Conservation (phyloP, 352 stramenopile genomes). For the Phytophthora boehmeriae region DNA sequence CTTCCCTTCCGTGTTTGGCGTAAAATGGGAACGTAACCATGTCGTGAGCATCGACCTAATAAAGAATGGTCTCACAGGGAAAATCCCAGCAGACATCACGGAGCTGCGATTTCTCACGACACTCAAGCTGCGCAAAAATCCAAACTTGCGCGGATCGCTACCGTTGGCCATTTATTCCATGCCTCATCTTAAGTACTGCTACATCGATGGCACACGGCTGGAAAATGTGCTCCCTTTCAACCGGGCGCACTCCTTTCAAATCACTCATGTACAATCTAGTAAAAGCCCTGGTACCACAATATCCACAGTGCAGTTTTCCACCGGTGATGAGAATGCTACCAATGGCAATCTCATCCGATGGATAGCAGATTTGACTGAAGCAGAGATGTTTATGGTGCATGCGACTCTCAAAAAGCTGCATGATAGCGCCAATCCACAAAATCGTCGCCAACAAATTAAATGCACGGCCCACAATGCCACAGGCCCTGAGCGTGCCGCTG, state of each 20-base stretch:
- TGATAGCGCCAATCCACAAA: slow-evolving; percentile 18
- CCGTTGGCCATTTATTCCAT: slow-evolving; percentile 43
- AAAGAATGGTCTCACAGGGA: slow-evolving; percentile 52
- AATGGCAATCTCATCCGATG: slow-evolving; percentile 37
- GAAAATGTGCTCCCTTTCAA: slow-evolving; percentile 51
- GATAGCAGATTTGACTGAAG: slow-evolving; percentile 57
- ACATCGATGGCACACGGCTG: slow-evolving; percentile 61
- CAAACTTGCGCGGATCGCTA: slow-evolving; percentile 39
- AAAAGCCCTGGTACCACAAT: slow-evolving; percentile 11
- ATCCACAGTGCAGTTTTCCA: slow-evolving; percentile 56
- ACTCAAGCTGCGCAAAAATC: slow-evolving; percentile 67
- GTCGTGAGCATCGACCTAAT: slow-evolving; percentile 62
- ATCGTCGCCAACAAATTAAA: slow-evolving; percentile 25
- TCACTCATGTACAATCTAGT: slow-evolving; percentile 49
- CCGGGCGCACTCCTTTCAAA: slow-evolving; percentile 59
- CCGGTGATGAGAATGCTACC: slow-evolving; percentile 18
- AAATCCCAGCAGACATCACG: slow-evolving; percentile 45
- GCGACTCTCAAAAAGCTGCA: slow-evolving; percentile 50
- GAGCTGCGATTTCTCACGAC: slow-evolving; percentile 53
- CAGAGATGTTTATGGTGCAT: slow-evolving; percentile 64
- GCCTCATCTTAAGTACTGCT: slow-evolving; percentile 62
- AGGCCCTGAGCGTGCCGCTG: slow-evolving; percentile 58
- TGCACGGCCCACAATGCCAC: slow-evolving; percentile 64
- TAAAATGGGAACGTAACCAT: slow-evolving; percentile 67
- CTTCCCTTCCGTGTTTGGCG: slow-evolving; percentile 42